These are phyloP conservation scores for carrot (Daucus carota) DNA, from an alignment of 129 eudicot genomes.

Conservation along the genomic window DNA sequence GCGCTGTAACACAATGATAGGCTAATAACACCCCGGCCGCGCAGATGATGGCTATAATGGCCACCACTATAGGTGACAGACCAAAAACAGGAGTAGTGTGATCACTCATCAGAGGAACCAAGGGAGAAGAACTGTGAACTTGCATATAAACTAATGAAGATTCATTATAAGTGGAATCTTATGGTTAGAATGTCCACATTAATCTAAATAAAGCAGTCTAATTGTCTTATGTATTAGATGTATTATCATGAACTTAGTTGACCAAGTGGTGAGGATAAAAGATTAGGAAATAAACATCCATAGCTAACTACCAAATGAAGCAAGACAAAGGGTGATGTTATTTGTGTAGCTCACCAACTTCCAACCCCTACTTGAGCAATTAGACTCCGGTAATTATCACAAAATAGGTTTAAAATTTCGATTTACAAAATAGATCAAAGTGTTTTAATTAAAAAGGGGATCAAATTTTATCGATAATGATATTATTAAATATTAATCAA, in stretches of 20 bases:
- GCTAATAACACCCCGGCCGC: constrained; percentile 9
- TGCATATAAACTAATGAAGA: neutral
- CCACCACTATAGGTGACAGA: constrained; percentile 8
- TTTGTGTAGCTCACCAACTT: neutral
- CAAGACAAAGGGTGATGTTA: neutral
- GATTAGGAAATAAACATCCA: neutral
- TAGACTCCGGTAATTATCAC: too few species aligned
- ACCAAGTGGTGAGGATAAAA: neutral
- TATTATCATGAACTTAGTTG: neutral
- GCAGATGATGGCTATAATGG: neutral
- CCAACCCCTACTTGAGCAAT: neutral
- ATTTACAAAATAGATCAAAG: too few species aligned
- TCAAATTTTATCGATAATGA: too few species aligned
- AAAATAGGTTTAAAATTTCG: too few species aligned
- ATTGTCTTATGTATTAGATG: neutral
- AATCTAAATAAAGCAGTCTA: neutral
- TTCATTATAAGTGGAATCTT: neutral
- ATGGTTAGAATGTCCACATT: constrained; percentile 6
- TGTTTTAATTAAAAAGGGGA: too few species aligned
- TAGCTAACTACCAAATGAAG: neutral
- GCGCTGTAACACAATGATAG: constrained; percentile 3
- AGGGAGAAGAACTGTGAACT: too few species aligned
- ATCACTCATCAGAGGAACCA: constrained; percentile 3
- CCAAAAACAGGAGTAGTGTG: neutral
- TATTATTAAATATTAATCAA: too few species aligned